Evolutionary conservation across 2,329 filamentous ascomycete species (phyloP), one percentile per base, ranked within the genome.

Genomic region (Tolypocladium inflatum): DNA sequence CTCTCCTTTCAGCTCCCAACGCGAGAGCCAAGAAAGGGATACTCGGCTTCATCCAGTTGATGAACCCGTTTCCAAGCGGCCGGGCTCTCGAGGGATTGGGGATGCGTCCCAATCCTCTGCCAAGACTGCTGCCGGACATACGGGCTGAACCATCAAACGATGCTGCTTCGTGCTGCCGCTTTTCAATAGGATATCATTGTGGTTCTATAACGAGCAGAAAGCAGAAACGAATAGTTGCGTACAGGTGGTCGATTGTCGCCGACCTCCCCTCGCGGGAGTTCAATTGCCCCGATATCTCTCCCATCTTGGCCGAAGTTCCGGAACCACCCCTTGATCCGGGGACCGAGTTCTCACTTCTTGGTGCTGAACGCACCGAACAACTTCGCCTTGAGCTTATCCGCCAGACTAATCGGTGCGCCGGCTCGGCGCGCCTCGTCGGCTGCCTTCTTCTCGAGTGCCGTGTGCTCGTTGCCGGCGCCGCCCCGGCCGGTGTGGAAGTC

Each of bases 401-500:
- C 81, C 58, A 84, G 65, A 38, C 81, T 73, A 54, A 71, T 64
- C 57, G 73, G 72, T 10, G 69, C 63, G 41, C 61, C 63, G n/a
- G 59, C 60, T 39, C 62, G 56, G 62, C 55, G 45, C 65, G 64
- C 62, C 70, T 66, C 30, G 70, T 66, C 19, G 66, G 63, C 9
- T 66, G 60, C 57, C 67, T 43, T 67, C 64, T 69, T 68, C 60
- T 72, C 67, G 59, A 62, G 64, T 13, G 67, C 67, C 52, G 73
- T 63, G 63, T 78, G 74, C 68, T 79, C 79, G 68, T 86, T 86
- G 55, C 82, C 83, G 11, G 79, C 81, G 59, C 83, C 83, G 65
- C 83, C 83, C 38, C 83, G 82, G 58, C 83, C 83, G 45, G 77
- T 79, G 72, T 86, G 82, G 69, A 76, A 80, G 66, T 82, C 79